Evolutionary conservation across 805 yeast genomes (phyloP).

Genomic region (Jamesozyma hellenica): DNA sequence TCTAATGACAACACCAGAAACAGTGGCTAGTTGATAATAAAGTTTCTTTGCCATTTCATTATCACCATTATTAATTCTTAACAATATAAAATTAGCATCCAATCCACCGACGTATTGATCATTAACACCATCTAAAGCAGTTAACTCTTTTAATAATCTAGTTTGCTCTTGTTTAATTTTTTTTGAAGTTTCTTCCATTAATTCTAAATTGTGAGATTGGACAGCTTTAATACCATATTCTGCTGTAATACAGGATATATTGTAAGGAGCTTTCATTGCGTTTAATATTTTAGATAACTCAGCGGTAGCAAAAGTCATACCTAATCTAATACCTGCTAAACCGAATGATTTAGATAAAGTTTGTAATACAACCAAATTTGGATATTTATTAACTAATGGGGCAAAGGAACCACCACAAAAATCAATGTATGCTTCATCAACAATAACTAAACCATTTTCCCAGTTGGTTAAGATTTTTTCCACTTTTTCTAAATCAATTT

Average conservation of each 20-base stretch:
- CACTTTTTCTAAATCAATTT: conserved; percentile 42
- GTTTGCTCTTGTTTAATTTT: conserved; percentile 47
- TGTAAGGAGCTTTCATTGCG: conserved; percentile 93
- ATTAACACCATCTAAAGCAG: conserved; percentile 49
- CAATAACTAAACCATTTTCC: conserved; percentile 72
- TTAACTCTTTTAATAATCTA: conserved; percentile 43
- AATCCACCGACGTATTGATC: conserved; percentile 67
- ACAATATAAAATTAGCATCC: conserved; percentile 76
- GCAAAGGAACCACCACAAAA: conserved; percentile 69
- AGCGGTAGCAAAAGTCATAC: conserved; percentile 59
- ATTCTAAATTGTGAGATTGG: conserved; percentile 40
- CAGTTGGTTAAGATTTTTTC: conserved; percentile 37
- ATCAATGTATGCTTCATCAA: conserved; percentile 94
- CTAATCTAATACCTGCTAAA: conserved; percentile 86
- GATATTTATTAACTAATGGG: conserved; percentile 70
- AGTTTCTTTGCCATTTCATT: conserved; percentile 58
- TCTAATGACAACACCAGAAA: conserved; percentile 73
- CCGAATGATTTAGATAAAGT: conserved; percentile 94
- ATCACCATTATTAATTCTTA: conserved; percentile 71
- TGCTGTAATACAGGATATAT: conserved; percentile 74
- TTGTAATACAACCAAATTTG: conserved; percentile 79
- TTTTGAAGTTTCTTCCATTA: conserved; percentile 48
- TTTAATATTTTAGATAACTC: conserved; percentile 62
- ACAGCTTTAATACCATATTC: conserved; percentile 69
- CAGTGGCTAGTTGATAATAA: conserved; percentile 61